Percentiles rank a stretch among this genome's conserved stretches.
Evolutionary conservation across 1,284 basidiomycete genomes (phyloP).

Genomic region (Sanghuangporus weigelae): DNA sequence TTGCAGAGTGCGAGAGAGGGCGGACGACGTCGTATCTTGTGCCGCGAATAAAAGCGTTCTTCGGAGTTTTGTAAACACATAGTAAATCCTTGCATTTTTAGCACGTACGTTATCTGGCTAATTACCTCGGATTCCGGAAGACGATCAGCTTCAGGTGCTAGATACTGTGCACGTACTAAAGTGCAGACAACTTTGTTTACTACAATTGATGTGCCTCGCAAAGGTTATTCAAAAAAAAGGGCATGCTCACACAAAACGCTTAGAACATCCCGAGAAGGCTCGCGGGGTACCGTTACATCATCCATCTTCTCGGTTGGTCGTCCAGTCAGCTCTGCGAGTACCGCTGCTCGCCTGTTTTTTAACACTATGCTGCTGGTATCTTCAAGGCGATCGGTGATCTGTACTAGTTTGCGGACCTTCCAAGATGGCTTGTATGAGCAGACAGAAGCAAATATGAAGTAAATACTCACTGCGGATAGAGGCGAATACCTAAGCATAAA

Average conservation of each 20-base stretch:
- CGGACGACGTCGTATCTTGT: constrained; percentile 34
- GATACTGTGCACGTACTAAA: constrained; percentile 19
- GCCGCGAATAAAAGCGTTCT: constrained; percentile 29
- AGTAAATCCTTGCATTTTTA: neutral
- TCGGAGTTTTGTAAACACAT: neutral
- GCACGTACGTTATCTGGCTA: constrained; percentile 23
- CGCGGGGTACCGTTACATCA: neutral
- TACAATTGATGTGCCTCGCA: too few relatives aligned
- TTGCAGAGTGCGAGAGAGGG: constrained; percentile 34
- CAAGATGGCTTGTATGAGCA: constrained; percentile 14
- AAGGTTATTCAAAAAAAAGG: neutral
- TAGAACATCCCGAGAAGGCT: constrained; percentile 37
- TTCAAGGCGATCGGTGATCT: constrained; percentile 33
- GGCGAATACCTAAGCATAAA: constrained; percentile 2
- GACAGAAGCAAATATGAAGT: neutral
- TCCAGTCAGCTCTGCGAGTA: constrained; percentile 22
- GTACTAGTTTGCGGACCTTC: constrained; percentile 27
- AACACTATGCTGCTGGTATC: constrained; percentile 33
- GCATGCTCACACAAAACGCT: constrained; percentile 35
- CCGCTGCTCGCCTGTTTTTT: constrained; percentile 28
- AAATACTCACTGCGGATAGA: constrained; percentile 3
- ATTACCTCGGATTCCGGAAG: constrained; percentile 21
- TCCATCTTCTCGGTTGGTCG: constrained; percentile 20
- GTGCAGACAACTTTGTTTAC: neutral
- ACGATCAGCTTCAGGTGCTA: constrained; percentile 17